phyloP scores from a whole-genome alignment of 2,329 filamentous ascomycete species.

The Phialophora expanda region DNA sequence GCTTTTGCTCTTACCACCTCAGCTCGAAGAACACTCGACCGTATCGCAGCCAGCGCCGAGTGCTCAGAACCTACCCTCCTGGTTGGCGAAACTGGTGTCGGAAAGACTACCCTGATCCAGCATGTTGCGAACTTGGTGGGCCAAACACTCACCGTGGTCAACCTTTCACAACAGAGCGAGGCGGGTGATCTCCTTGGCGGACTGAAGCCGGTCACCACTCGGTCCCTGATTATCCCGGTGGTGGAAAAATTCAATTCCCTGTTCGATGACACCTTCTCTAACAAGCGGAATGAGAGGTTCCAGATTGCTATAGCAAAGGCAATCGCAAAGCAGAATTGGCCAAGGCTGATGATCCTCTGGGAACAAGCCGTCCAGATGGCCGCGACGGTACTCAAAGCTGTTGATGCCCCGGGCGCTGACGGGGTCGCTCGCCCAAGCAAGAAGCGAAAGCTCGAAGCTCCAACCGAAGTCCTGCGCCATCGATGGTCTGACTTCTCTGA shows the following conservation, averaged over 20 bases:
- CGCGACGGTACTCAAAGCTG: slow-evolving; percentile 63
- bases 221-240: slow-evolving; percentile 83
- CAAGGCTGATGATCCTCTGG: slow-evolving; percentile 83
- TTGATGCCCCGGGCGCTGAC: slow-evolving; percentile 35
- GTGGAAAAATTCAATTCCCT: slow-evolving; percentile 93
- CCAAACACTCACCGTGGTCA: slow-evolving; percentile 87
- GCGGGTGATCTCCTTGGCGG: slow-evolving; percentile 93
- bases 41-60: slow-evolving; percentile 80
- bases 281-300: slow-evolving; percentile 85
- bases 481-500: slow-evolving; percentile 82
- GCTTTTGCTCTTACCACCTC: slow-evolving; percentile 88
- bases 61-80: slow-evolving; percentile 87
- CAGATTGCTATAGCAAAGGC: slow-evolving; percentile 79
- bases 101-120: slow-evolving; percentile 95
- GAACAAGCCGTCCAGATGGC: slow-evolving; percentile 89
- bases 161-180: slow-evolving; percentile 97
- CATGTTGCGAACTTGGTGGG: slow-evolving; percentile 84
- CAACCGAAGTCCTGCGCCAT: slow-evolving; percentile 62
- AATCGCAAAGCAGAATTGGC: slow-evolving; percentile 83
- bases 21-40: slow-evolving; percentile 82
- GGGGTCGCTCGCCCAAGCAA: slow-evolving; percentile 62
- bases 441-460: slow-evolving; percentile 66
- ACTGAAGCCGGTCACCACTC: slow-evolving; percentile 92
- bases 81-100: slow-evolving; percentile 98
- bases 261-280: slow-evolving; percentile 85